Percentiles rank a stretch among this genome's conserved stretches.
These are phyloP conservation scores for Papiliotrema laurentii DNA, from an alignment of 1,284 basidiomycete species.

Conservation along the genomic window DNA sequence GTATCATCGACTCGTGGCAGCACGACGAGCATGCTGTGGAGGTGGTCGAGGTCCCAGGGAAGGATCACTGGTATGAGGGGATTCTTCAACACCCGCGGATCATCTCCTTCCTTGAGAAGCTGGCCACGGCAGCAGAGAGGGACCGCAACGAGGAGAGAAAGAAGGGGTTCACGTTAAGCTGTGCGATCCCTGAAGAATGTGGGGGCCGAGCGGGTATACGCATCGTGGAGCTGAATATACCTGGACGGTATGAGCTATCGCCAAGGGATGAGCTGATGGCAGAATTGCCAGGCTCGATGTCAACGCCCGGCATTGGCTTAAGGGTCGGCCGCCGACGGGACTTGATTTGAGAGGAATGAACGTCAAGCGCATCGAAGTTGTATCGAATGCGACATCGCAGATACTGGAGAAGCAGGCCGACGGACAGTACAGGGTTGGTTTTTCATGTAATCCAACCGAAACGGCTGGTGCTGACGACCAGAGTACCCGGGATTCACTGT, in stretches of 20 bases:
- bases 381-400: background rate
- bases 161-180: constrained; percentile 42
- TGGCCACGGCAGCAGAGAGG: constrained; percentile 10
- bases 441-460: background rate
- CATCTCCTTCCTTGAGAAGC: constrained; percentile 23
- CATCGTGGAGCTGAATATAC: constrained; percentile 44
- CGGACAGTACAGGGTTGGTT: background rate
- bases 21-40: constrained; percentile 10
- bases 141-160: constrained; percentile 20
- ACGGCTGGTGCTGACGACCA: background rate
- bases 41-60: constrained; percentile 38
- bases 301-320: constrained; percentile 33
- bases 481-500: too few relatives aligned
- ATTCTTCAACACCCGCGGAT: constrained; percentile 40
- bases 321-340: background rate
- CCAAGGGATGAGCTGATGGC: background rate
- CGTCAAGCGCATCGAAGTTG: constrained; percentile 27
- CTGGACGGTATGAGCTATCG: constrained; percentile 29
- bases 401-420: background rate
- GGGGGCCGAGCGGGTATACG: constrained; percentile 45
- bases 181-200: constrained; percentile 46
- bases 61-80: constrained; percentile 47
- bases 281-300: constrained; percentile 38
- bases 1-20: constrained; percentile 27
- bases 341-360: constrained; percentile 32